Evolutionary conservation across 768 basidiomycete genomes (phyloP).

Genomic region (Russula vinacea): DNA sequence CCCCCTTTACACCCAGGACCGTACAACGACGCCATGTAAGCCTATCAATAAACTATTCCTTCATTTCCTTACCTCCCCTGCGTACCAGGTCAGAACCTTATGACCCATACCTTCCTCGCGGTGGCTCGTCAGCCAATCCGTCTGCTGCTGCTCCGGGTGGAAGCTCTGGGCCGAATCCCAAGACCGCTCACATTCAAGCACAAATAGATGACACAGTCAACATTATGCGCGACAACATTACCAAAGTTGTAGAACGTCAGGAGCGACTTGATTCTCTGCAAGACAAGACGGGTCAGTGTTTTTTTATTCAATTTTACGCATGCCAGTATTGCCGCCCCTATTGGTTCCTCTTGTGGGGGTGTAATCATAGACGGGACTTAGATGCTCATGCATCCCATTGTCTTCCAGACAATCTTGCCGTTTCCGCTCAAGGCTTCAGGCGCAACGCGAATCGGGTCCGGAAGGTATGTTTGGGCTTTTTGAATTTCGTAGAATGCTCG

Average conservation of each 20-base stretch:
- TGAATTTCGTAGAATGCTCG: neutral
- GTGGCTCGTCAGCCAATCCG: conserved; percentile 58
- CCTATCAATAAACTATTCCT: conserved; percentile 6
- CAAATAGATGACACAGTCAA: conserved; percentile 97
- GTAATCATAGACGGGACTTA: conserved; percentile 1
- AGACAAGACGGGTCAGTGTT: conserved; percentile 89
- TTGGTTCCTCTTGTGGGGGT: neutral
- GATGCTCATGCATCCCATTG: conserved; percentile 2
- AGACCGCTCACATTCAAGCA: conserved; percentile 93
- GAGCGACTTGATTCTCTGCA: conserved; percentile 91
- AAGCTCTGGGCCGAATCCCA: conserved; percentile 54
- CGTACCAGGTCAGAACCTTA: conserved; percentile 89
- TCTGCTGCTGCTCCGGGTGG: conserved; percentile 41
- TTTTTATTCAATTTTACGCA: neutral
- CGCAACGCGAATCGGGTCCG: conserved; percentile 95
- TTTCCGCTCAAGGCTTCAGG: conserved; percentile 98
- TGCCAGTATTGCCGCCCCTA: neutral
- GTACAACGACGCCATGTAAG: conserved; percentile 28
- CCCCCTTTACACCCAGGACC: conserved; percentile 3
- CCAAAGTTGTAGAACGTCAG: conserved; percentile 91
- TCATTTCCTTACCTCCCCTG: conserved; percentile 21
- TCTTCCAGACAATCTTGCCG: conserved; percentile 82
- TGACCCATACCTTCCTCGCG: conserved; percentile 95
- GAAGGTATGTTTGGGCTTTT: conserved; percentile 61
- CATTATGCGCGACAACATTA: conserved; percentile 98